Conservation (phyloP, 345 rosid species). For the Lenwebbia sp. region DNA sequence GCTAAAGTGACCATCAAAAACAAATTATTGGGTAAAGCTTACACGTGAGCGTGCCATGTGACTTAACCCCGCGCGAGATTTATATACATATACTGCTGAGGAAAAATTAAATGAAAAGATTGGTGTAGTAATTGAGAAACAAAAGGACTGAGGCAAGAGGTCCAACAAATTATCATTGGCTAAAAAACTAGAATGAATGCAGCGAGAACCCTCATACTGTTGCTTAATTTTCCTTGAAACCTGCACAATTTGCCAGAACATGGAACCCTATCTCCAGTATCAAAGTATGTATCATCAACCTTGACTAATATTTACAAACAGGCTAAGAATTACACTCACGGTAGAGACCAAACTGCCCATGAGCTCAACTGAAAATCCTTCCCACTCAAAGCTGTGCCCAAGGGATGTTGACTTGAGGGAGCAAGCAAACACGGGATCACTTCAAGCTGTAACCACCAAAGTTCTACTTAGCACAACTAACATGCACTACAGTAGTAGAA, state of each 20-base stretch:
- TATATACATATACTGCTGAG: background rate
- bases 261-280: background rate
- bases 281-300: background rate
- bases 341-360: conserved; percentile 61
- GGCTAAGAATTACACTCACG: conserved; percentile 37
- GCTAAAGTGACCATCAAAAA: background rate
- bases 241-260: background rate
- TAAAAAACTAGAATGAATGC: background rate
- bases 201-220: background rate
- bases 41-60: background rate
- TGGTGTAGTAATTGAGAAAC: background rate
- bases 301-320: background rate
- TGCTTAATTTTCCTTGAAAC: background rate
- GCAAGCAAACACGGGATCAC: conserved; percentile 86
- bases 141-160: background rate
- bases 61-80: background rate
- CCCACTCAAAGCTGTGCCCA: conserved; percentile 13
- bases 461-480: background rate
- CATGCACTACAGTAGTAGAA: conserved; percentile 5
- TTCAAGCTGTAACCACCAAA: conserved; percentile 56
- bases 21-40: background rate
- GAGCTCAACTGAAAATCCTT: conserved; percentile 27
- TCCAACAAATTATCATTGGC: background rate
- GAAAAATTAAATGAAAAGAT: background rate
- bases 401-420: conserved; percentile 25